Conservation (phyloP, 2,329 filamentous ascomycete species). For the Lachnellula hyalina region DNA sequence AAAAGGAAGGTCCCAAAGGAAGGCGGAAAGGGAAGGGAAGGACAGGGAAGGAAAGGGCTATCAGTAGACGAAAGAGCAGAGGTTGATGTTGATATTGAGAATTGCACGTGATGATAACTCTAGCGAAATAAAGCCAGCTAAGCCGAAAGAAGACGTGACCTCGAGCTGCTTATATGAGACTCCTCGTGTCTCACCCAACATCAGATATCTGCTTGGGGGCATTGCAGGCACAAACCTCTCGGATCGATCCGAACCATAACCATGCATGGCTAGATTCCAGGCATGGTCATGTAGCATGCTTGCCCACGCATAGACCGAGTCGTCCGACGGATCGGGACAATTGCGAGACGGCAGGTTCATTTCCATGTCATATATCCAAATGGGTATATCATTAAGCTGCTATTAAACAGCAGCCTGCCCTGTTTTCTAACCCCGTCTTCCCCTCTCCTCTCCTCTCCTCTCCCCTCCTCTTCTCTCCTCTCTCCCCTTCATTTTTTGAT, state of each 20-base stretch:
- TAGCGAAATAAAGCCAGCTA: no score
- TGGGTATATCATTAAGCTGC: constrained; percentile 16
- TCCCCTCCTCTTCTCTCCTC: constrained; percentile 11
- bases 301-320: constrained; percentile 2
- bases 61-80: no score
- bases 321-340: constrained; percentile 7
- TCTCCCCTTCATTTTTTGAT: constrained; percentile 4
- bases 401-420: constrained; percentile 10
- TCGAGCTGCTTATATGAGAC: constrained; percentile 19
- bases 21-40: no score
- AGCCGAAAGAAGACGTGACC: no score
- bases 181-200: constrained; percentile 4
- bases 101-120: not conserved
- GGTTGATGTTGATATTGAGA: not conserved
- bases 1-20: no score
- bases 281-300: no score
- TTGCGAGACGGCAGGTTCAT: constrained; percentile 9
- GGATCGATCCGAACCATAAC: not conserved
- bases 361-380: constrained; percentile 8
- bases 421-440: constrained; percentile 10
- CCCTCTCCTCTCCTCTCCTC: constrained; percentile 9
- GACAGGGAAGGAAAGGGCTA: no score
- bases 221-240: not conserved
- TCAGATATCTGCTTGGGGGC: not conserved
- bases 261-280: not conserved